Evolutionary conservation across 345 rosid genomes (phyloP), one percentile per base, ranked within the genome.

Genomic region (Eutrema heterophyllum): DNA sequence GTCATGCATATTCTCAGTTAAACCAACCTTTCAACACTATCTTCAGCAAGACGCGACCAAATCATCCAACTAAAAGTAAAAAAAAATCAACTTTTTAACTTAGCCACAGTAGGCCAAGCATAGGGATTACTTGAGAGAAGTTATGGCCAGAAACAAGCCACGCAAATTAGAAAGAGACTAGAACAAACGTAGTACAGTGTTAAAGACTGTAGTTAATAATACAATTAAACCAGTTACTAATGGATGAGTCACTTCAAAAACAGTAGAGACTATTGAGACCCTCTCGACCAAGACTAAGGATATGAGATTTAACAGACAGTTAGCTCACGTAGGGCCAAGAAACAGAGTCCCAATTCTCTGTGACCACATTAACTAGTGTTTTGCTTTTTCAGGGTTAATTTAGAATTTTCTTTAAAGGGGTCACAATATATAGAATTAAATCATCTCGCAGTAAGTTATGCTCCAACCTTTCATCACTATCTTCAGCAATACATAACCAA

Each of bases 61-160:
- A 49, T 15, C 45, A 68, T 54, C 57, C 62, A 75, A 39, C 68
- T 44, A 53, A 51, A 68, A 75, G 11, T n/a, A 8, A 61, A 75
- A 49, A 41, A 44, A 3, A 21, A n/a, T n/a, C 11, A 58, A 39
- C 32, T 5, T 56, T 29, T 52, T 39, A 68, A 18, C 52, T 51
- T 67, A 40, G 67, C 10, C 50, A 41, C 43, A 26, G 74, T 44
- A 68, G 70, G 51, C 40, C 60, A 54, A 54, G 40, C 72, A 65
- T 35, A 73, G 36, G 38, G 62, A 62, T 40, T 46, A 64, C 13
- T 43, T n/a, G 14, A 53, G 40, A 56, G 44, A 56, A 50, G 9
- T 32, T 18, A 43, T n/a, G 73, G 73, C 53, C 67, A 67, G 27
- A 52, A 68, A 60, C 33, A 60, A 68, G 73, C 78, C 73, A 75